Base-by-base conservation (phyloP, 1,284 basidiomycete genomes). In the Papiliotrema nemorosa region DNA sequence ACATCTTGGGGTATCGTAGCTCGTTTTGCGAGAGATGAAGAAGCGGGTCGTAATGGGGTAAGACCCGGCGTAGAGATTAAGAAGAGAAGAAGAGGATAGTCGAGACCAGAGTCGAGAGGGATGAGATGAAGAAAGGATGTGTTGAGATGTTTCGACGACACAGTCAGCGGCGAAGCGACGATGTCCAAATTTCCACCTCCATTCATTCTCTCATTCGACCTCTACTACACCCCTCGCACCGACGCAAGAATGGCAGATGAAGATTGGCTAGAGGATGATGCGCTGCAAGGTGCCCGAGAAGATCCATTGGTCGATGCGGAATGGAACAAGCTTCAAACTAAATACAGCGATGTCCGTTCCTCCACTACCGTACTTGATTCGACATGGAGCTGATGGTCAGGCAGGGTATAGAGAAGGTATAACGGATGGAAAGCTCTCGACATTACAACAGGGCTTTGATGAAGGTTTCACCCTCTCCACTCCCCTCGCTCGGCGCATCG, bases 371-470 rank as follows among this genome's bases (percentile, higher is more conserved):
- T n/a, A n/a, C n/a, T n/a, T n/a, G n/a, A n/a, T n/a, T n/a, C n/a
- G n/a, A n/a, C n/a, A n/a, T n/a, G n/a, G n/a, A n/a, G 25, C 13
- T 38, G 33, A 47, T 49, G 26, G 49, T 41, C 50, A 80, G 79
- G 78, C 77, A 0, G 80, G 80, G 2, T 81, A 81, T 54, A 67
- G 80, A 46, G 79, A 80, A 63, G 80, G 80, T 21, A 81, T 81
- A 57, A 79, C 76, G 1, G 72, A 74, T 6, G 80, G 80, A 38
- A 80, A 80, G 60, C 69, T 78, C 13, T 57, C 74, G 2, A 76
- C 75, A 2, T 69, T 81, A 1, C 80, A 81, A 60, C 44, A 61
- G 22, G 80, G 79, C 5, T 81, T 81, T 50, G 79, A 81, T 59
- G 54, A 67, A 38, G 74, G 74, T 12, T 81, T 79, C 60, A 67